A percentile compares a stretch with the other conserved stretches of the same genome.
These are phyloP conservation scores for Globisporangium iwayamae DNA, from an alignment of 352 stramenopile species.

Conservation along the genomic window DNA sequence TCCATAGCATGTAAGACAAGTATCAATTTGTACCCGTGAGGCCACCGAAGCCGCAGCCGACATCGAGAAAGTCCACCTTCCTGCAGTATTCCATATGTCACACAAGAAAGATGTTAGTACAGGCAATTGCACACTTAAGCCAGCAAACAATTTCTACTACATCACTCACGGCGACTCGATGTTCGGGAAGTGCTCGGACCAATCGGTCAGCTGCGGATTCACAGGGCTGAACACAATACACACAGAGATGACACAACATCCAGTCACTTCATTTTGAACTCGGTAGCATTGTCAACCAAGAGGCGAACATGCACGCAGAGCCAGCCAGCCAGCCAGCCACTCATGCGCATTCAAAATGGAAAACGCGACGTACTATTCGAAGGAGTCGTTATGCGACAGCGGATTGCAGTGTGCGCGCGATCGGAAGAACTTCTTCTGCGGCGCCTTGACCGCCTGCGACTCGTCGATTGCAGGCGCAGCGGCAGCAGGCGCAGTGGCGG, in stretches of 20 bases:
- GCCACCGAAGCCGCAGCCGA: conserved; percentile 97
- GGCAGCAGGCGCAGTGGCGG: conserved; percentile 1
- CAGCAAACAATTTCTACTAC: neutral
- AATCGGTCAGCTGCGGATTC: conserved; percentile 89
- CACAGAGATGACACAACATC: neutral
- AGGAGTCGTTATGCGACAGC: conserved; percentile 95
- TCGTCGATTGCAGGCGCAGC: conserved; percentile 15
- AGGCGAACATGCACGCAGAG: no score
- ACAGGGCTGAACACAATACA: conserved; percentile 45
- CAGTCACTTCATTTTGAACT: no score
- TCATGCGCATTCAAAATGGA: neutral
- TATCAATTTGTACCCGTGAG: conserved; percentile 73
- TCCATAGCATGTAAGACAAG: neutral
- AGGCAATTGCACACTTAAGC: neutral
- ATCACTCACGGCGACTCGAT: conserved; percentile 64
- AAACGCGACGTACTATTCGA: conserved; percentile 82
- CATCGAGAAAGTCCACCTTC: conserved; percentile 92
- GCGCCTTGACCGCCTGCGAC: conserved; percentile 40
- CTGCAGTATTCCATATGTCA: conserved; percentile 24
- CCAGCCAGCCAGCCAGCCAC: neutral
- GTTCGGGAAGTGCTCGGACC: conserved; percentile 91
- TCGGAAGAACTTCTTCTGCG: conserved; percentile 97
- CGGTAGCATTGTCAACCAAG: no score
- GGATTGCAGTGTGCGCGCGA: conserved; percentile 96
- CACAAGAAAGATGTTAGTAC: neutral